A percentile compares a stretch with the other conserved stretches of the same genome.
These are phyloP conservation scores for Camelina neglecta DNA, from an alignment of 345 rosid species.

Conservation along the genomic window DNA sequence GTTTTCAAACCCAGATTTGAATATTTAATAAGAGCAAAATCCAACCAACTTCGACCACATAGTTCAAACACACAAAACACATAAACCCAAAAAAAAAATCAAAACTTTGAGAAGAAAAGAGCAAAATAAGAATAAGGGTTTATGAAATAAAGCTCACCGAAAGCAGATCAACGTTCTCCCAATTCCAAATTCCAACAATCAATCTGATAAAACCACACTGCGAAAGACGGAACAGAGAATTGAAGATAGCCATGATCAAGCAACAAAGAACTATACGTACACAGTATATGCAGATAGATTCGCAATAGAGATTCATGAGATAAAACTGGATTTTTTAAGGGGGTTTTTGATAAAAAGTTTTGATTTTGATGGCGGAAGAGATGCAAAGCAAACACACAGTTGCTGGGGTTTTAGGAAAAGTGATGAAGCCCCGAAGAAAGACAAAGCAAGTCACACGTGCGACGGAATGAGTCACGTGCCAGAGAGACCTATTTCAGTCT, in stretches of 20 bases:
- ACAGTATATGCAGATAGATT: background rate
- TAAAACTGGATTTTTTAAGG: background rate
- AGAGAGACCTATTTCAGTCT: too few relatives aligned
- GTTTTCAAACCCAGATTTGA: conserved; percentile 1
- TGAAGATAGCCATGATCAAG: conserved; percentile 1
- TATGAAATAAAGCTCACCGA: background rate
- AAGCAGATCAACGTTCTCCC: conserved; percentile 42
- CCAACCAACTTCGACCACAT: background rate
- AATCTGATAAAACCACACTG: background rate
- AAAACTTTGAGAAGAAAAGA: background rate
- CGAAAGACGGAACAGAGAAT: background rate
- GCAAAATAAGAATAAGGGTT: background rate
- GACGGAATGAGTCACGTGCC: background rate
- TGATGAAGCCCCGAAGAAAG: background rate
- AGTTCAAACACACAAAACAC: conserved; percentile 3
- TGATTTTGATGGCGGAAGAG: background rate
- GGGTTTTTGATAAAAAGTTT: background rate
- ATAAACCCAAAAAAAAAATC: background rate
- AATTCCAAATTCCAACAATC: conserved; percentile 40
- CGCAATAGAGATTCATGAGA: background rate
- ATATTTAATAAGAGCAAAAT: background rate
- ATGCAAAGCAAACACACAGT: background rate
- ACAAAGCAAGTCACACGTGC: background rate
- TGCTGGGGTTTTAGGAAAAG: background rate
- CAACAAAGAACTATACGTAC: conserved; percentile 8